Evolutionary conservation across 2,329 filamentous ascomycete genomes (phyloP).

Genomic region (Stemphylium lycopersici): DNA sequence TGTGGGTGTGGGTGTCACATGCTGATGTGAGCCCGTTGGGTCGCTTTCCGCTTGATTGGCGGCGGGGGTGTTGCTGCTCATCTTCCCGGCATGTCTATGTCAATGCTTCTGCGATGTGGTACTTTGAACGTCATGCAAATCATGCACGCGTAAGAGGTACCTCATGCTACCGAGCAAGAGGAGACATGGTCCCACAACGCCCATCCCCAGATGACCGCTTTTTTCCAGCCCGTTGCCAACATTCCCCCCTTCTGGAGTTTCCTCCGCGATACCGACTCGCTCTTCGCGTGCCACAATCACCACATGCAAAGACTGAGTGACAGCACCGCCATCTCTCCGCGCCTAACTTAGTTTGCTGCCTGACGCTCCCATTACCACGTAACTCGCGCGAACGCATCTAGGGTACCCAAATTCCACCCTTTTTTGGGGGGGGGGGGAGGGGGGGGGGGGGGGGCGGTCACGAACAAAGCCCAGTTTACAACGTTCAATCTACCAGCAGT

Average conservation of each 20-base stretch:
- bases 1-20: background rate
- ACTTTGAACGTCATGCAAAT: constrained; percentile 5
- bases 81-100: background rate
- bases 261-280: too few relatives aligned
- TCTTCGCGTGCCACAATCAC: too few relatives aligned
- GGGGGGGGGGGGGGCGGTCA: too few relatives aligned
- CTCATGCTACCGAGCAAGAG: background rate
- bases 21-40: constrained; percentile 5
- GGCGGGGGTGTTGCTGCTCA: background rate
- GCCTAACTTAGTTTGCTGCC: too few relatives aligned
- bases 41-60: constrained; percentile 3
- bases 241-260: too few relatives aligned
- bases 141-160: background rate
- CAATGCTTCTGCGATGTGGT: constrained; percentile 4
- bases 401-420: background rate
- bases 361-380: background rate
- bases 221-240: background rate
- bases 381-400: background rate
- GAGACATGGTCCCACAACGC: background rate
- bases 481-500: constrained; percentile 4
- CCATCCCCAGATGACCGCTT: constrained; percentile 3
- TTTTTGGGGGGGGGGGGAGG: too few relatives aligned
- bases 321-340: too few relatives aligned
- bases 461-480: background rate
- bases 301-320: too few relatives aligned